Base-by-base conservation (phyloP, 2,329 filamentous ascomycete species). In the Parafenestella ontariensis region DNA sequence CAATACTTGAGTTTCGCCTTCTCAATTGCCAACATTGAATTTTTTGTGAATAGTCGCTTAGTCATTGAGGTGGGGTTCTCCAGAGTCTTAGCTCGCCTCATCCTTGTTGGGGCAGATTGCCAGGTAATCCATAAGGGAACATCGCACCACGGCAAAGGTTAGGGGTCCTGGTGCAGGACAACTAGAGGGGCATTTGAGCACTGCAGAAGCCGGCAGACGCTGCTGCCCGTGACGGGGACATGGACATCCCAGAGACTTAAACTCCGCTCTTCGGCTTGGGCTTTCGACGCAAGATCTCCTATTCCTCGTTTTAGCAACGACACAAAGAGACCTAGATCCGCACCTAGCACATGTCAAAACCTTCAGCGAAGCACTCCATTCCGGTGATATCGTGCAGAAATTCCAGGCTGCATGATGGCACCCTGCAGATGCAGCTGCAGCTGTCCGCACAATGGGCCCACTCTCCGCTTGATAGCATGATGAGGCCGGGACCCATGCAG, bases 21-120 rank as follows among this genome's bases (percentile, higher is more conserved):
- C 17, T 11, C 7, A 17, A n/a, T n/a, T 43, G 41, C 44, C 44
- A 46, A 31, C 37, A 18, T 49, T 15, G 49, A 62, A 65, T 54
- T 62, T 66, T 62, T 53, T 33, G 61, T 49, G 42, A 29, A 65
- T 54, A 34, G 42, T 57, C 48, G 62, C 62, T 67, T 67, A 67
- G 61, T 67, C 57, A 67, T 29, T 20, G 37, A 28, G 44, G 58
- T 57, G 62, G 60, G 62, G 64, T 49, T 17, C 13, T 20, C 33
- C 17, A 17, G 9, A 20, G 21, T 29, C 47, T 31, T 42, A 29
- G 23, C 41, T 17, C 20, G 41, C 33, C 13, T 51, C 28, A 52
- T 44, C 49, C 53, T 51, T 42, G 36, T 43, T 29, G 46, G 48
- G 51, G 55, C 33, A 33, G 48, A 24, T 15, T 24, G 15, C 31